Conservation (phyloP, 148 eudicot genomes). For the Pouteria glomerata region DNA sequence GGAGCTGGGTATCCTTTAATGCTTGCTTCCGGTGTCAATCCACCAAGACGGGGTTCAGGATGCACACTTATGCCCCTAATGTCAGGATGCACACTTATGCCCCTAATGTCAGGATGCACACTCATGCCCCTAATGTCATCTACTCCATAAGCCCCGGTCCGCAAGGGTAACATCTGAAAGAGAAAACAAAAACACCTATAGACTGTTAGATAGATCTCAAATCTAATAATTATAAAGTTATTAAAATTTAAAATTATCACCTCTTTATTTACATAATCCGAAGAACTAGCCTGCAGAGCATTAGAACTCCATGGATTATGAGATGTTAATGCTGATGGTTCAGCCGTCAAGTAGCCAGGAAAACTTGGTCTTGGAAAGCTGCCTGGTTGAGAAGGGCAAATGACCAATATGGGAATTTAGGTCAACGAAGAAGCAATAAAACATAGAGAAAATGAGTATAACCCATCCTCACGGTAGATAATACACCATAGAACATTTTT, state of each 20-base stretch:
- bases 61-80: slow-evolving; percentile 28
- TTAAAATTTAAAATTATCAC: slow-evolving; percentile 16
- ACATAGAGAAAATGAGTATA: background rate
- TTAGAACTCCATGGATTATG: slow-evolving; percentile 27
- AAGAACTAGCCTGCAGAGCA: slow-evolving; percentile 16
- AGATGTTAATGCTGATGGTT: slow-evolving; percentile 24
- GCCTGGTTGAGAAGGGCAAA: slow-evolving; percentile 15
- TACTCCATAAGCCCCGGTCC: slow-evolving; percentile 47
- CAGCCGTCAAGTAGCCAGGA: slow-evolving; percentile 40
- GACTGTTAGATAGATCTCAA: background rate
- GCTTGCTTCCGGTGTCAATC: slow-evolving; percentile 35
- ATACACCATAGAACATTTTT: background rate
- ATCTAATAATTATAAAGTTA: background rate
- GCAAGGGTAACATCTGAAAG: slow-evolving; percentile 37
- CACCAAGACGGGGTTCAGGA: slow-evolving; percentile 41
- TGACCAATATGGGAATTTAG: background rate
- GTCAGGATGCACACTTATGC: too few species aligned
- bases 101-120: slow-evolving; percentile 35
- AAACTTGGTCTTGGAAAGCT: slow-evolving; percentile 24
- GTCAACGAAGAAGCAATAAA: background rate
- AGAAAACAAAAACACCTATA: background rate
- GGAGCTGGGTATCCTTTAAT: slow-evolving; percentile 42
- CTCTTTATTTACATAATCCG: slow-evolving; percentile 31
- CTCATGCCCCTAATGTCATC: slow-evolving; percentile 36
- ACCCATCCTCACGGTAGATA: background rate